phyloP scores from a whole-genome alignment of 2,329 filamentous ascomycete genomes.

The Exserohilum turcica region DNA sequence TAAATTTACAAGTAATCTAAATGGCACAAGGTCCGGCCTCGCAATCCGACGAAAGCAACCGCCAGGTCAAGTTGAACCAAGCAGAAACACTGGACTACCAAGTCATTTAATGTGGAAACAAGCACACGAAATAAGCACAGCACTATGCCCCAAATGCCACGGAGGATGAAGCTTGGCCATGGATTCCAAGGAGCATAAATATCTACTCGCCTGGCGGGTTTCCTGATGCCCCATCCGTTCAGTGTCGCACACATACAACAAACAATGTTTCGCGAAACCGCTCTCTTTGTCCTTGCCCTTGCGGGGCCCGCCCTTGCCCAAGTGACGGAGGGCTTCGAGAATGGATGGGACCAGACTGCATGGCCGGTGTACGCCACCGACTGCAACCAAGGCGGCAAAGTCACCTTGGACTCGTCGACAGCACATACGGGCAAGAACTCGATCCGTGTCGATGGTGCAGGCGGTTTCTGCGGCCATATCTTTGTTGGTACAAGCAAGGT shows the following conservation, averaged over 20 bases:
- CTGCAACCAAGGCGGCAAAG: conserved; percentile 64
- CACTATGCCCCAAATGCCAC: conserved; percentile 6
- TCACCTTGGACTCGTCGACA: conserved; percentile 61
- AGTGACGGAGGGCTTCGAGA: conserved; percentile 62
- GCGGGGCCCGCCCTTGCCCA: conserved; percentile 58
- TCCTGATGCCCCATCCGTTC: conserved; percentile 2
- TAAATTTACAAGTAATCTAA: conserved; percentile 16
- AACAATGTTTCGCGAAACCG: conserved; percentile 52
- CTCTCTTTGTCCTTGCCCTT: conserved; percentile 55
- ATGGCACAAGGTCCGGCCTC: conserved; percentile 6
- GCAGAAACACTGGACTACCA: conserved; percentile 10
- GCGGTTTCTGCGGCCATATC: conserved; percentile 60
- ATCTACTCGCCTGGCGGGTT: not conserved
- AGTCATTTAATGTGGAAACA: conserved; percentile 8
- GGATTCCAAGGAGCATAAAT: conserved; percentile 13
- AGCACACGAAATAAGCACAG: conserved; percentile 8
- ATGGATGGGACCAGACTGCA: conserved; percentile 61
- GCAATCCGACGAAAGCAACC: not conserved
- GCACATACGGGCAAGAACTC: conserved; percentile 67
- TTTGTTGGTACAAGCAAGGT: conserved; percentile 65
- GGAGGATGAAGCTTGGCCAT: conserved; percentile 12
- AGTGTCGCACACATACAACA: not conserved
- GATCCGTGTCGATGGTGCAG: conserved; percentile 73
- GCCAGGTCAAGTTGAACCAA: conserved; percentile 13
- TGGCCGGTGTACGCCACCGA: conserved; percentile 65